Evolutionary conservation across 805 yeast species (phyloP).

Genomic region (Metschnikowia continentalis): DNA sequence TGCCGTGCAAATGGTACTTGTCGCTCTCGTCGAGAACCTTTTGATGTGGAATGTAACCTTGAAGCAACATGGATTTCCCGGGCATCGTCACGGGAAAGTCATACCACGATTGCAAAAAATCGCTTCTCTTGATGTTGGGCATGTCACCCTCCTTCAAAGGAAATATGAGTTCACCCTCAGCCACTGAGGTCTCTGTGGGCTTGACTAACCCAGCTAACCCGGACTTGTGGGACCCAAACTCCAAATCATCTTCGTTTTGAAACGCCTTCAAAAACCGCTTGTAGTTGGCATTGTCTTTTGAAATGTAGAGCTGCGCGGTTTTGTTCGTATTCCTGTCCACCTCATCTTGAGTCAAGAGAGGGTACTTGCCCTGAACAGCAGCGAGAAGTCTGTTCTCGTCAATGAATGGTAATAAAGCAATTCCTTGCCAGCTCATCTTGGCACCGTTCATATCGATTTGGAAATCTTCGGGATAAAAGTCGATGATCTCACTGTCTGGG

Average conservation of each 20-base stretch:
- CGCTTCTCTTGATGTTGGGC: constrained; percentile 39
- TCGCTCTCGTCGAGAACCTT: constrained; percentile 66
- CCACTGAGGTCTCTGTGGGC: constrained; percentile 32
- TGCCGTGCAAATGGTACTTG: constrained; percentile 53
- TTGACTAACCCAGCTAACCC: constrained; percentile 58
- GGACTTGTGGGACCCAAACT: constrained; percentile 47
- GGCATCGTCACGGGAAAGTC: constrained; percentile 54
- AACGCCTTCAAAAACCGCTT: constrained; percentile 32
- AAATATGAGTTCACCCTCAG: constrained; percentile 32
- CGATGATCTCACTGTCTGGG: constrained; percentile 76
- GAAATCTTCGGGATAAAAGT: constrained; percentile 86
- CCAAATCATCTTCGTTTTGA: constrained; percentile 31
- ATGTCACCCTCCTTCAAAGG: constrained; percentile 48
- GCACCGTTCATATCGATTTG: constrained; percentile 94
- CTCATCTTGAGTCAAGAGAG: constrained; percentile 63
- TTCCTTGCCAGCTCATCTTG: constrained; percentile 93
- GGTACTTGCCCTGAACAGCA: constrained; percentile 64
- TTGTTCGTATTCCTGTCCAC: constrained; percentile 63
- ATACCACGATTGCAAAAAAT: constrained; percentile 47
- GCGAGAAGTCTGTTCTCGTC: constrained; percentile 71
- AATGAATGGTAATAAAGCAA: constrained; percentile 84
- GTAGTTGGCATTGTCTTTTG: constrained; percentile 56
- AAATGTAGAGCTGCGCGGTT: constrained; percentile 64
- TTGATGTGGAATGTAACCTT: constrained; percentile 66
- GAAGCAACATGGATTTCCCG: constrained; percentile 80